A percentile compares a stretch with the other conserved stretches of the same genome.
These are phyloP conservation scores for Phascolomyces articulosus DNA, from an alignment of 371 early-diverging fungal species.

Conservation along the genomic window DNA sequence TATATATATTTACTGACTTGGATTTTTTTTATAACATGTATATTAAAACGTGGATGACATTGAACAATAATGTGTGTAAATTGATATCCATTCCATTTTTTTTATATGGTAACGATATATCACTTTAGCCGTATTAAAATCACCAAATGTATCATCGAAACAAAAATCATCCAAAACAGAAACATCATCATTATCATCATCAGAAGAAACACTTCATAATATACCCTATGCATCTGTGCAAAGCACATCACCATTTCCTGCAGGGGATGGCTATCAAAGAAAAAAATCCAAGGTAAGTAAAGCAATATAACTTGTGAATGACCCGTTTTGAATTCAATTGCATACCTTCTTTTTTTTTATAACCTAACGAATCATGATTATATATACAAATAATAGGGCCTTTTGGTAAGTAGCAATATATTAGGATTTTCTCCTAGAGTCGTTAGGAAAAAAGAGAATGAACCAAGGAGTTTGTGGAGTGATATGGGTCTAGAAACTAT, in stretches of 20 bases:
- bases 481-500: no score
- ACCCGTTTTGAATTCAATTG: no score
- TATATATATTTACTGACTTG: no score
- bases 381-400: not conserved
- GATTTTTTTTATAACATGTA: no score
- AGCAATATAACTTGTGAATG: not conserved
- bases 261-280: not conserved
- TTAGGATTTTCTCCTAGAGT: no score
- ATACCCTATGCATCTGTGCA: conserved; percentile 3
- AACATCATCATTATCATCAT: not conserved
- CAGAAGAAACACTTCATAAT: not conserved
- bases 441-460: no score
- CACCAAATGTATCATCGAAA: not conserved
- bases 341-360: not conserved
- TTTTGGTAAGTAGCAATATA: not conserved
- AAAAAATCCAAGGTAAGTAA: not conserved
- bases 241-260: not conserved
- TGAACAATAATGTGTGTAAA: no score
- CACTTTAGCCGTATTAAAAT: not conserved
- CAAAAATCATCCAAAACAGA: not conserved
- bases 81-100: no score
- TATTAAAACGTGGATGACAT: no score
- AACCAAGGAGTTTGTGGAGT: no score
- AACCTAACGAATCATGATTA: not conserved
- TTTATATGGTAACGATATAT: no score